phyloP scores from a whole-genome alignment of 2,329 filamentous ascomycete genomes.

The Phialemonium atrogriseum region DNA sequence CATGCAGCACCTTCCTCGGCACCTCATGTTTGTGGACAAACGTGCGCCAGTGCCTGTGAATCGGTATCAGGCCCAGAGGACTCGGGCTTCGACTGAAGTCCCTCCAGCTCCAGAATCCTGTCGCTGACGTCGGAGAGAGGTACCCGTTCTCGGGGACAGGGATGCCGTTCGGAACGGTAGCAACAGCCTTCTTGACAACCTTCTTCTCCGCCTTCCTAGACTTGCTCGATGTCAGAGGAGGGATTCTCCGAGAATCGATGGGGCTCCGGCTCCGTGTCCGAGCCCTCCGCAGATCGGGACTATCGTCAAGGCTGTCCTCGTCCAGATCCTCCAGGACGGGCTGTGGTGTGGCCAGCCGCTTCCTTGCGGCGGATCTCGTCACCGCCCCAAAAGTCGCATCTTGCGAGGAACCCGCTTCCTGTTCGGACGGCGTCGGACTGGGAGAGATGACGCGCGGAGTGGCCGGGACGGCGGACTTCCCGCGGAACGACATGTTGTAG shows the following conservation, averaged over 20 bases:
- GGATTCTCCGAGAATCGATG: slow-evolving; percentile 41
- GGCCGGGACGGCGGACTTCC: slow-evolving; percentile 53
- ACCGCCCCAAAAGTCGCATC: slow-evolving; percentile 62
- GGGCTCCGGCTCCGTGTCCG: slow-evolving; percentile 67
- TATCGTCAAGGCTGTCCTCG: slow-evolving; percentile 39
- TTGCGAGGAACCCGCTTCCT: slow-evolving; percentile 40
- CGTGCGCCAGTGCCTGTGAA: slow-evolving; percentile 83
- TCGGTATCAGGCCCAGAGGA: slow-evolving; percentile 87
- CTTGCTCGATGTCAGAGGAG: slow-evolving; percentile 35
- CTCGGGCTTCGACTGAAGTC: slow-evolving; percentile 88
- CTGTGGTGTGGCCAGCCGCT: slow-evolving; percentile 46
- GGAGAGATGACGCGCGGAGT: slow-evolving; percentile 87
- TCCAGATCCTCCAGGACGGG: slow-evolving; percentile 52
- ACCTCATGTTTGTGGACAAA: slow-evolving; percentile 97
- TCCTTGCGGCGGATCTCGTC: slow-evolving; percentile 66
- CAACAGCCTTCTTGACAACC: slow-evolving; percentile 17
- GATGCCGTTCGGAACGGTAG: slow-evolving; percentile 22
- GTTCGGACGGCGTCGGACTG: slow-evolving; percentile 65
- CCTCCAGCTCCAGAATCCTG: slow-evolving; percentile 65
- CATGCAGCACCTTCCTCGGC: slow-evolving; percentile 84
- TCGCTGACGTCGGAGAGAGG: slow-evolving; percentile 57
- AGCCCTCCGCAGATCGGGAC: slow-evolving; percentile 49
- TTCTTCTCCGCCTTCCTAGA: slow-evolving; percentile 12
- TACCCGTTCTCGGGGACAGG: slow-evolving; percentile 50
- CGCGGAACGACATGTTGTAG: slow-evolving; percentile 42